These are phyloP conservation scores for Xylariales sp. DNA, from an alignment of 2,329 filamentous ascomycete genomes.

Conservation along the genomic window DNA sequence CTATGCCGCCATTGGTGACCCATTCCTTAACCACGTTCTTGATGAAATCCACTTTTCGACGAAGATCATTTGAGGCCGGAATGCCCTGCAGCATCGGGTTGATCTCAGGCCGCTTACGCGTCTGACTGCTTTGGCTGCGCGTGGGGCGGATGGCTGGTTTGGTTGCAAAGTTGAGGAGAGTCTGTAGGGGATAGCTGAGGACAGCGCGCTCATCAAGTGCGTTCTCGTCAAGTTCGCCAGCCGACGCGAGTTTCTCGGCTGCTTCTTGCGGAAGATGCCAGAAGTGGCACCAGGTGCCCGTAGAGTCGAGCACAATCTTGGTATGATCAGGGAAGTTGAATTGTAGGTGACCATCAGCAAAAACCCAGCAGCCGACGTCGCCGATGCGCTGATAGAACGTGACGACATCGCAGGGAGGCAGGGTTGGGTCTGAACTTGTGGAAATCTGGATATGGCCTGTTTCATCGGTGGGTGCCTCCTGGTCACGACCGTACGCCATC, in stretches of 20 bases:
- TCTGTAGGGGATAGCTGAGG: constrained; percentile 67
- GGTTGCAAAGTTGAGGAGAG: constrained; percentile 62
- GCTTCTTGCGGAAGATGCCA: constrained; percentile 71
- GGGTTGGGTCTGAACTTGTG: constrained; percentile 33
- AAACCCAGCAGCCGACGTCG: constrained; percentile 77
- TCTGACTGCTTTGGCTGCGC: constrained; percentile 28
- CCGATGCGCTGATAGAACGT: constrained; percentile 79
- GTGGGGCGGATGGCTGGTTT: constrained; percentile 41
- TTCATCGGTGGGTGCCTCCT: constrained; percentile 48
- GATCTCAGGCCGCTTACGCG: constrained; percentile 56
- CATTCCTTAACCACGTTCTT: constrained; percentile 65
- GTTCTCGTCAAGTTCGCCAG: constrained; percentile 64
- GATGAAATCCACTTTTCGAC: constrained; percentile 70
- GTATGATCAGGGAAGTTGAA: constrained; percentile 89
- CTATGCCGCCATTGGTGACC: constrained; percentile 65
- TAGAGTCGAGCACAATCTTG: constrained; percentile 72
- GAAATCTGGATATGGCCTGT: constrained; percentile 34
- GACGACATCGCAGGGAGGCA: constrained; percentile 55
- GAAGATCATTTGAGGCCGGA: constrained; percentile 67
- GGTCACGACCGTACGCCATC: constrained; percentile 69
- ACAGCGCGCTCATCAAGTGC: constrained; percentile 67
- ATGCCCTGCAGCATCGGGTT: constrained; percentile 57
- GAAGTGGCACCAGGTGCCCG: constrained; percentile 73
- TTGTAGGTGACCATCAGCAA: constrained; percentile 75
- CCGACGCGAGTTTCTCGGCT: constrained; percentile 57